A percentile compares a stretch with the other conserved stretches of the same genome.
These are phyloP conservation scores for Thraustotheca clavata DNA, from an alignment of 352 stramenopile genomes.

Conservation along the genomic window DNA sequence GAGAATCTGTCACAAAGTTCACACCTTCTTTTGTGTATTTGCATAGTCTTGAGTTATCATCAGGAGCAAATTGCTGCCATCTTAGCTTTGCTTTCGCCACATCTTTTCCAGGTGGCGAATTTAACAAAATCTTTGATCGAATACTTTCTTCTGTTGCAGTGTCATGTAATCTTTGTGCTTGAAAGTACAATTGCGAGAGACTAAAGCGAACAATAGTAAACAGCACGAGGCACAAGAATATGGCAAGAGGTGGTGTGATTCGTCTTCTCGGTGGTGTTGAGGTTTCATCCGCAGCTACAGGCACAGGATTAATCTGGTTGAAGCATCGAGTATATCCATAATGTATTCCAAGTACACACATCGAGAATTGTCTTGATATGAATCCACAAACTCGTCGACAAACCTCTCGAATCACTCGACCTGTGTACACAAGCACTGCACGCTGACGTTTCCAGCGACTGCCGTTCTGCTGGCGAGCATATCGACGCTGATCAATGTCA, in stretches of 20 bases:
- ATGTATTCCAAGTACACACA: not conserved
- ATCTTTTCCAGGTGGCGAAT: conserved; percentile 25
- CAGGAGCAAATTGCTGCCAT: conserved; percentile 37
- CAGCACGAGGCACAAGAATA: not conserved
- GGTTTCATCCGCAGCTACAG: not conserved
- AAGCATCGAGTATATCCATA: conserved; percentile 14
- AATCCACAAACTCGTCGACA: not conserved
- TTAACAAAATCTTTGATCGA: conserved; percentile 52
- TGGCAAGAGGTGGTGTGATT: conserved; percentile 8
- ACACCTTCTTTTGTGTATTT: conserved; percentile 50
- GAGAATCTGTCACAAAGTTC: conserved; percentile 43
- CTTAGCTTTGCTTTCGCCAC: conserved; percentile 26
- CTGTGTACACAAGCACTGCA: conserved; percentile 1
- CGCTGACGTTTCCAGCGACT: not conserved
- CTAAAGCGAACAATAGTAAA: conserved; percentile 9
- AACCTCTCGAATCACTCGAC: not conserved
- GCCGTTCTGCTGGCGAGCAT: not conserved
- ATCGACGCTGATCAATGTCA: not conserved
- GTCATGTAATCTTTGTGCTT: not conserved
- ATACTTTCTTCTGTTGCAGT: conserved; percentile 37
- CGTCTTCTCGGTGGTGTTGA: not conserved
- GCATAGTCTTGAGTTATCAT: conserved; percentile 31
- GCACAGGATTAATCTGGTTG: not conserved
- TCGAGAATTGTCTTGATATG: not conserved
- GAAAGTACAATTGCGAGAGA: not conserved